Evolutionary conservation across 2,329 filamentous ascomycete species (phyloP), one percentile per base, ranked within the genome.

Genomic region (Colletotrichum lini): DNA sequence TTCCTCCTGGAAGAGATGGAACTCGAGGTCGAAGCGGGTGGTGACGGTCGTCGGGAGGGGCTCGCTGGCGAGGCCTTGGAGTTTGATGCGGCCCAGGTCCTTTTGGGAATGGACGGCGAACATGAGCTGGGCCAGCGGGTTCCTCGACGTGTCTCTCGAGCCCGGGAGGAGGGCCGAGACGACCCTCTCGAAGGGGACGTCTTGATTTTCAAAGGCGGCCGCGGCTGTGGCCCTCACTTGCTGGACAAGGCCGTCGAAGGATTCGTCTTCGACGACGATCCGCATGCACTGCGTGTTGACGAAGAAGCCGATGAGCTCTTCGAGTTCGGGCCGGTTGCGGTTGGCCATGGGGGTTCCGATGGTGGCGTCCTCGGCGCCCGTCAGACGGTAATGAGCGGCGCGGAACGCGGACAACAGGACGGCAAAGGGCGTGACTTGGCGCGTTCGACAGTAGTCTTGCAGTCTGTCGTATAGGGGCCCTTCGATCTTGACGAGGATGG

Each of bases 201-300:
- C 74, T 40, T 78, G 76, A 12, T 76, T 77, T 7, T 64, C 72
- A 16, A 75, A 74, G 0, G 75, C 62, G 0, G 61, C 67, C 7
- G 52, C 47, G 1, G 64, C 61, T 0, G 73, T 75, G 3, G 30
- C 23, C 0, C 72, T 67, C 3, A 77, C 73, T 15, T 77, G 74
- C 2, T 54, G 61, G 4, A 77, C 58, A 2, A 78, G 6, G 0
- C 44, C 59, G 1, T 73, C 52, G 21, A 78, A 78, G 0, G 71
- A 70, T 60, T 57, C 44, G 64, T 57, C 42, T 0, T 72, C 47
- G 8, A 79, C 15, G 1, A 26, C 54, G 47, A 77, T 66, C n/a
- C 76, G 68, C 26, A 78, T 73, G 15, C 76, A 77, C 44, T 79
- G 78, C 0, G 73, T 65, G 40, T 77, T 78, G 54, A 77, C 77